phyloP scores from a whole-genome alignment of 2,329 filamentous ascomycete genomes.

The Diaporthe sp. region DNA sequence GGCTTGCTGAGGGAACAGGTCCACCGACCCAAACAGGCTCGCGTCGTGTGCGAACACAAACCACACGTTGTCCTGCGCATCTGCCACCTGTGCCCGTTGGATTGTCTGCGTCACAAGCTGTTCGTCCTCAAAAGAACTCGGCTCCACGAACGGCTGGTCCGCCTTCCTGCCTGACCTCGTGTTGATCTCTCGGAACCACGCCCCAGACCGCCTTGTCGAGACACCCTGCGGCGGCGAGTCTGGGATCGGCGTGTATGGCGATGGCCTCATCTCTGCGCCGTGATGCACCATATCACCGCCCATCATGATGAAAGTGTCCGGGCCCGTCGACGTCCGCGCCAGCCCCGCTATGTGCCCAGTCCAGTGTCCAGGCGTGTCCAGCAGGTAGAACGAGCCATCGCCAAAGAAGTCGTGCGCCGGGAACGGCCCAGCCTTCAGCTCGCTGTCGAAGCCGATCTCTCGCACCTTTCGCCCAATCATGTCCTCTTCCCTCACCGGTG shows the following conservation, averaged over 20 bases:
- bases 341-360: slow-evolving; percentile 42
- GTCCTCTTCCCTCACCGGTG: slow-evolving; percentile 27
- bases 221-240: slow-evolving; percentile 23
- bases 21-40: slow-evolving; percentile 36
- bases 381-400: slow-evolving; percentile 44
- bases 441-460: slow-evolving; percentile 31
- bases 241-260: slow-evolving; percentile 39
- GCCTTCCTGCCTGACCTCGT: slow-evolving; percentile 35
- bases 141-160: slow-evolving; percentile 25
- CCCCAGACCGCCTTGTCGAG: not conserved
- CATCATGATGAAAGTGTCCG: slow-evolving; percentile 43
- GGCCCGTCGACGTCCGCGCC: slow-evolving; percentile 40
- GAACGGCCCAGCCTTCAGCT: slow-evolving; percentile 39
- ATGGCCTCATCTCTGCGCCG: slow-evolving; percentile 42
- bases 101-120: slow-evolving; percentile 36
- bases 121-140: not conserved
- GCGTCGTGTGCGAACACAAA: slow-evolving; percentile 41
- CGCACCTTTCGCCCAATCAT: slow-evolving; percentile 33
- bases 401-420: slow-evolving; percentile 43
- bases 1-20: slow-evolving; percentile 38
- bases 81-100: slow-evolving; percentile 38
- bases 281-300: slow-evolving; percentile 44
- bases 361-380: slow-evolving; percentile 43
- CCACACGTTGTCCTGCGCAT: slow-evolving; percentile 40
- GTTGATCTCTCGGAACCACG: slow-evolving; percentile 34